Percentiles rank a stretch among this genome's conserved stretches.
These are phyloP conservation scores for Mycosphaerelloides madeirae DNA, from an alignment of 2,329 filamentous ascomycete genomes.

Conservation along the genomic window DNA sequence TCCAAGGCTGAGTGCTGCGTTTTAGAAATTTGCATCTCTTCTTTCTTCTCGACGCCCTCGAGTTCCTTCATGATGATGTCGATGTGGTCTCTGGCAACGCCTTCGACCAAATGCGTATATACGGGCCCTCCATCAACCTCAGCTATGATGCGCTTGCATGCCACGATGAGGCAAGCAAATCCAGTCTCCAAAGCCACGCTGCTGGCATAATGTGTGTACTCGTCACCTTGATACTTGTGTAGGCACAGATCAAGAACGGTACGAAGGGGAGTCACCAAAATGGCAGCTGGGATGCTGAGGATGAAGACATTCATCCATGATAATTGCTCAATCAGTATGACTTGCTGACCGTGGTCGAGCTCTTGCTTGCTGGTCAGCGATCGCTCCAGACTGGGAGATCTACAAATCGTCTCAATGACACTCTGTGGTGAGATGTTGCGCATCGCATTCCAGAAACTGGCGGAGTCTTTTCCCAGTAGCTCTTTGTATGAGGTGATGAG, in stretches of 20 bases:
- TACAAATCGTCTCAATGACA: constrained; percentile 79
- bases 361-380: constrained; percentile 54
- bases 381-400: constrained; percentile 61
- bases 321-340: constrained; percentile 58
- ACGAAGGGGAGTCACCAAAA: constrained; percentile 74
- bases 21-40: constrained; percentile 28
- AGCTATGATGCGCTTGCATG: constrained; percentile 18
- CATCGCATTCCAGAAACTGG: constrained; percentile 84
- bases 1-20: constrained; percentile 52
- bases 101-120: constrained; percentile 27
- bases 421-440: constrained; percentile 72
- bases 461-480: constrained; percentile 69
- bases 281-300: constrained; percentile 67
- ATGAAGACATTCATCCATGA: constrained; percentile 77
- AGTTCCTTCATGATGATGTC: constrained; percentile 26
- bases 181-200: constrained; percentile 61
- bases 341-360: constrained; percentile 41
- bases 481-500: constrained; percentile 66
- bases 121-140: constrained; percentile 26
- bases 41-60: constrained; percentile 28
- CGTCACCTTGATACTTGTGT: constrained; percentile 54
- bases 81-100: constrained; percentile 29
- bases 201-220: constrained; percentile 54
- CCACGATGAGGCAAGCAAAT: constrained; percentile 34
- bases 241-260: constrained; percentile 73